Evolutionary conservation across 1,284 basidiomycete species (phyloP), one percentile per base, ranked within the genome.

Genomic region (Chalciporus sp.): DNA sequence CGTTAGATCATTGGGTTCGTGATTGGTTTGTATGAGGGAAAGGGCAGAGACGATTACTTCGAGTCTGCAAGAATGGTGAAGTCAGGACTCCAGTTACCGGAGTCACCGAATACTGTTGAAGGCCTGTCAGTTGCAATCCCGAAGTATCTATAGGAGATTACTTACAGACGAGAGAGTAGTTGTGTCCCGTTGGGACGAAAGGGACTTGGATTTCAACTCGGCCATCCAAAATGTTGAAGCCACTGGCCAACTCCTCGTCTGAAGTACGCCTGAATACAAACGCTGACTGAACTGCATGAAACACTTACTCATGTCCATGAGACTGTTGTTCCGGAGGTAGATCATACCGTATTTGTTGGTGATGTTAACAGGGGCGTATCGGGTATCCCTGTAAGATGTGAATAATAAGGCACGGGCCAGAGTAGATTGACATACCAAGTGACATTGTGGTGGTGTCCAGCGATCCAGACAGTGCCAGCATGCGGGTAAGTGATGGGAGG

Each of bases 101-200:
- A 72, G 51, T 74, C 72, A 46, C 72, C 73, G 33, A 74, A 67
- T 33, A 76, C 76, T 76, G 17, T 35, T 37, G 41, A 20, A 26
- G 39, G 19, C 0, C 12, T 19, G 37, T 58, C 42, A 51, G 23
- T 4, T 28, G 7, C 17, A 20, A 47, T 33, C 31, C 20, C 27
- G 45, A 37, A 27, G 12, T 14, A 46, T 19, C 20, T 26, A 16
- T 11, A 28, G n/a, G 16, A 7, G n/a, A 23, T 27, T 19, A 74
- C 78, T 70, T 55, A 78, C 76, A 51, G 55, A 72, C 68, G 41
- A 77, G 11, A 27, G 67, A 56, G 55, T 78, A 78, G 20, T 67
- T 58, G 20, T 60, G 42, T 19, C 69, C 73, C 19, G 66, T 47
- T 0, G 51, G 11, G 8, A 75, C 66, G 19, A 45, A 26, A n/a